Evolutionary conservation across 1,284 basidiomycete species (phyloP).

Genomic region (Microbotryum lychnidis-dioicae): DNA sequence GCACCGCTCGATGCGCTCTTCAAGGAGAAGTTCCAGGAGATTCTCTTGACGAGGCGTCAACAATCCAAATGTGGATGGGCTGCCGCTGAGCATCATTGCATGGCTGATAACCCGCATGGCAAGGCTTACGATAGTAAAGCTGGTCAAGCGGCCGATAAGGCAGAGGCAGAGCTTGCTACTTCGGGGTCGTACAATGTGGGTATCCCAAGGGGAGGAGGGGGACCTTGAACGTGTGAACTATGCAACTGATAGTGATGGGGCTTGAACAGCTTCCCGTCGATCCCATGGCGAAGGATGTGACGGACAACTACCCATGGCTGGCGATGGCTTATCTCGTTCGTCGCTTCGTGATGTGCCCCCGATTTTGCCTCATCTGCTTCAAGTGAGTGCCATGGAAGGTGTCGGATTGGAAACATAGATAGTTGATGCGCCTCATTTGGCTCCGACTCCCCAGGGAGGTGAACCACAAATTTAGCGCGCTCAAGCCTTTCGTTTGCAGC

Average conservation of each 20-base stretch:
- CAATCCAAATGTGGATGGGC: constrained; percentile 25
- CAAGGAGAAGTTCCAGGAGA: constrained; percentile 21
- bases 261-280: constrained; percentile 25
- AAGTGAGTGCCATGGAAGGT: constrained; percentile 1
- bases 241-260: not conserved
- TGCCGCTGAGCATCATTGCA: constrained; percentile 23
- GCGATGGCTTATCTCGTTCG: constrained; percentile 29
- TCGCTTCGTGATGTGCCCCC: constrained; percentile 32
- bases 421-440: not conserved
- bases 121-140: not conserved
- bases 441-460: not conserved
- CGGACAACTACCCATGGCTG: constrained; percentile 29
- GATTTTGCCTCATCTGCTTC: constrained; percentile 32
- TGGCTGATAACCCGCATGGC: constrained; percentile 1
- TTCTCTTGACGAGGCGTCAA: constrained; percentile 17
- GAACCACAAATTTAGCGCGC: constrained; percentile 1
- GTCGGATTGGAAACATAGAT: not conserved
- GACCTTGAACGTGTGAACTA: too few species aligned
- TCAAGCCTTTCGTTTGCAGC: constrained; percentile 32
- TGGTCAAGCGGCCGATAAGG: not conserved
- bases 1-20: constrained; percentile 27
- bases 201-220: not conserved
- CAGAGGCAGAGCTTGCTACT: constrained; percentile 2
- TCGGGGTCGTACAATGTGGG: constrained; percentile 7
- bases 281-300: constrained; percentile 12